Percentiles rank a stretch among this genome's conserved stretches.
Evolutionary conservation across 2,329 filamentous ascomycete species (phyloP).

Genomic region (Colletotrichum zoysiae): DNA sequence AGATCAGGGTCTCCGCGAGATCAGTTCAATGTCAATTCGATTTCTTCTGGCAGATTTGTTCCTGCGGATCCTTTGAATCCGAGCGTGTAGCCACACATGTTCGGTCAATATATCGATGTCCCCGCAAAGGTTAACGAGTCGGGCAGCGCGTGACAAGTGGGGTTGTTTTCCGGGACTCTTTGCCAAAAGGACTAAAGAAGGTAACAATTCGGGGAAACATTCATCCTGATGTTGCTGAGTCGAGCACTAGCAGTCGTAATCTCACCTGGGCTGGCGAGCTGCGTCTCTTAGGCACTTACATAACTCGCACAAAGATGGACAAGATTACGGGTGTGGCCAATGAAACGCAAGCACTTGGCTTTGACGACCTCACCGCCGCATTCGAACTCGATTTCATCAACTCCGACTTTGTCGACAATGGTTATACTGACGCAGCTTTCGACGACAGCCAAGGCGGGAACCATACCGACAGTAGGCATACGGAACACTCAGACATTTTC

Average conservation of each 20-base stretch:
- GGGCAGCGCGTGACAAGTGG: not conserved
- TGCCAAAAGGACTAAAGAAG: not conserved
- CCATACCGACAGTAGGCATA: not conserved
- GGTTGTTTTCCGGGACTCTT: not conserved
- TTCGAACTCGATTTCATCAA: conserved; percentile 17
- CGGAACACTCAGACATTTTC: not conserved
- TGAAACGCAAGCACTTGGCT: conserved; percentile 10
- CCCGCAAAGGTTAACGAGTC: not conserved
- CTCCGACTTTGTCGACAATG: not conserved
- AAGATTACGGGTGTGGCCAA: conserved; percentile 14
- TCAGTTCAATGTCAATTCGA: not conserved
- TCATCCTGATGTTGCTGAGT: conserved; percentile 14
- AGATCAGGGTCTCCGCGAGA: not conserved
- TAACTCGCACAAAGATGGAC: conserved; percentile 23
- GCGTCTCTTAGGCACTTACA: conserved; percentile 23
- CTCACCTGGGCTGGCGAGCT: not conserved
- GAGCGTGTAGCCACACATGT: not conserved
- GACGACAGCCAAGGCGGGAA: not conserved
- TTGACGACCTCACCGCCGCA: conserved; percentile 28
- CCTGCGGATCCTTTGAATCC: not conserved
- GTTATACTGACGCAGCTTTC: not conserved
- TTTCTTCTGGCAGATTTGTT: not conserved
- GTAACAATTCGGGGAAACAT: conserved; percentile 19
- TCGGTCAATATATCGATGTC: not conserved
- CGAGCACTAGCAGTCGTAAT: not conserved